phyloP scores from a whole-genome alignment of 2,329 filamentous ascomycete species.

The Paraconiothyrium brasiliense region DNA sequence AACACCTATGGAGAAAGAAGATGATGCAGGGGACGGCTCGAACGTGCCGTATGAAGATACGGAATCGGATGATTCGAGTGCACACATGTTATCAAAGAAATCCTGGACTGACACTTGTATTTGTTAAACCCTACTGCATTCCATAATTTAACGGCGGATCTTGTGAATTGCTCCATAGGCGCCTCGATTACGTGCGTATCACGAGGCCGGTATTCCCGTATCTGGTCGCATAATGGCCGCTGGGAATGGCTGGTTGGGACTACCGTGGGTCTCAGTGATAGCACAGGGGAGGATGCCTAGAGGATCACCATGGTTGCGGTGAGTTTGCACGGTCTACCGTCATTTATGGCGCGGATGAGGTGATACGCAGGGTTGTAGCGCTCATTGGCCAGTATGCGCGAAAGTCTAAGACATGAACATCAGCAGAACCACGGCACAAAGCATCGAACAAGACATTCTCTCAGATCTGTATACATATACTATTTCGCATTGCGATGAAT shows the following conservation, averaged over 20 bases:
- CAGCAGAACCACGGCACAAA: not conserved
- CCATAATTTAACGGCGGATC: not conserved
- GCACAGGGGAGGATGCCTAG: conserved; percentile 4
- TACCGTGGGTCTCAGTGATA: conserved; percentile 13
- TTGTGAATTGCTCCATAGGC: conserved; percentile 23
- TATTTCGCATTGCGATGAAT: not conserved
- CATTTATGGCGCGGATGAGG: conserved; percentile 20
- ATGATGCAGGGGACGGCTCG: conserved; percentile 9
- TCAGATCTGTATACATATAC: not conserved
- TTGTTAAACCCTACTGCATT: not conserved
- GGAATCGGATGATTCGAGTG: conserved; percentile 13
- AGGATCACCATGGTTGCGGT: conserved; percentile 12
- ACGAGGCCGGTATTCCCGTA: not conserved
- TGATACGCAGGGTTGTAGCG: not conserved
- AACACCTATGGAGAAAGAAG: not conserved
- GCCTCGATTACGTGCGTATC: conserved; percentile 25
- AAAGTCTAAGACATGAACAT: not conserved
- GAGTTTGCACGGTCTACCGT: conserved; percentile 18
- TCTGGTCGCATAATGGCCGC: not conserved
- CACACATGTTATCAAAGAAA: not conserved
- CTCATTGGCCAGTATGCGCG: not conserved
- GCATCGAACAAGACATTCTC: not conserved
- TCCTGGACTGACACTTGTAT: conserved; percentile 18
- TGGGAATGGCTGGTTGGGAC: not conserved
- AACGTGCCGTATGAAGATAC: conserved; percentile 11